These are phyloP conservation scores for Colletotrichum noveboracense DNA, from an alignment of 2,329 filamentous ascomycete genomes.

Conservation along the genomic window DNA sequence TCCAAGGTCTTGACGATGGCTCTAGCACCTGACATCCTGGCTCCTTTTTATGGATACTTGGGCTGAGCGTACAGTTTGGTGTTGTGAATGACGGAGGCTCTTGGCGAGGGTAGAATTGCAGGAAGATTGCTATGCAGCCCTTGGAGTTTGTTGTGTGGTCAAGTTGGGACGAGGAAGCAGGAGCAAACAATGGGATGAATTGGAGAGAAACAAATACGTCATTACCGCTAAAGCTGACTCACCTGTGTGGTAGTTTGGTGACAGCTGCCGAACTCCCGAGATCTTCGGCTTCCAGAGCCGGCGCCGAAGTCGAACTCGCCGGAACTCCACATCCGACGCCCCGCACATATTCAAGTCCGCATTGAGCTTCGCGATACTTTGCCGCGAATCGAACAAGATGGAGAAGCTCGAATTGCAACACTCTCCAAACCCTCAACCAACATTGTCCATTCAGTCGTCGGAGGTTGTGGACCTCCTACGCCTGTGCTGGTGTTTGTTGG, in stretches of 20 bases:
- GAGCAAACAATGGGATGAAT: not conserved
- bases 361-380: not conserved
- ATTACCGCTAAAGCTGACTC: not conserved
- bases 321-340: not conserved
- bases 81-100: not conserved
- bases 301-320: not conserved
- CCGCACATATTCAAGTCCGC: not conserved
- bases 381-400: not conserved
- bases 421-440: not conserved
- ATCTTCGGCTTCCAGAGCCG: not conserved
- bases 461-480: not conserved
- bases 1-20: slow-evolving; percentile 53
- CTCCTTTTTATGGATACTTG: not conserved
- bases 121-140: not conserved
- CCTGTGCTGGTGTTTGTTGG: not conserved
- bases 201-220: not conserved
- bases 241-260: not conserved
- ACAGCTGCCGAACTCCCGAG: not conserved
- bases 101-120: not conserved
- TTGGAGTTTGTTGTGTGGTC: not conserved
- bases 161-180: not conserved
- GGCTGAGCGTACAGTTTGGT: not conserved
- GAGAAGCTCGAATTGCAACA: not conserved
- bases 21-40: not conserved
- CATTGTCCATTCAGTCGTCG: not conserved